Evolutionary conservation across 2,329 filamentous ascomycete genomes (phyloP).

Genomic region (Penicillium brasilianum): DNA sequence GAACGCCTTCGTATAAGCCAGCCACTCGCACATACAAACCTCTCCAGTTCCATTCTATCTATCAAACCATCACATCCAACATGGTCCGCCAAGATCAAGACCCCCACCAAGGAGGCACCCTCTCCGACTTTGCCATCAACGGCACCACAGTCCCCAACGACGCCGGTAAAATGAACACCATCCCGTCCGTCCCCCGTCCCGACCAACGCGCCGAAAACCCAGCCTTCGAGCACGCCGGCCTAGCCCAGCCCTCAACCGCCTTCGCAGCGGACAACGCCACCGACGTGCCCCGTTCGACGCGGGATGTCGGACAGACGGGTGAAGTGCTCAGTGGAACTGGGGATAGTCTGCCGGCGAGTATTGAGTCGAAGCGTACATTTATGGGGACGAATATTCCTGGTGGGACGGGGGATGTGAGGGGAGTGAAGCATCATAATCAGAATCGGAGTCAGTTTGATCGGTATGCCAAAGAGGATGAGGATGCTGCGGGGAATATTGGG

Average conservation of each 20-base stretch:
- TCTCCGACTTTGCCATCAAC: slow-evolving; percentile 46
- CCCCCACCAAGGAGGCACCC: slow-evolving; percentile 43
- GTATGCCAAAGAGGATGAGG: slow-evolving; percentile 44
- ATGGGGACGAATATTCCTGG: slow-evolving; percentile 40
- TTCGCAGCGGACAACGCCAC: slow-evolving; percentile 55
- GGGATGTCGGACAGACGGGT: slow-evolving; percentile 42
- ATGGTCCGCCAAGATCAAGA: slow-evolving; percentile 29
- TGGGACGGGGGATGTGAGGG: slow-evolving; percentile 45
- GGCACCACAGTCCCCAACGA: slow-evolving; percentile 53
- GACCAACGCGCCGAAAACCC: slow-evolving; percentile 48
- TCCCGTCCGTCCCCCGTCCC: slow-evolving; percentile 56
- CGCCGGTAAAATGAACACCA: slow-evolving; percentile 50
- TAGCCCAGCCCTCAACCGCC: slow-evolving; percentile 44
- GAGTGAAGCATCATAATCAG: slow-evolving; percentile 46
- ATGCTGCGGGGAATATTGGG: slow-evolving; percentile 36
- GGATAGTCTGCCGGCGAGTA: slow-evolving; percentile 43
- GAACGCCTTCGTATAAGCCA: slow-evolving; percentile 69
- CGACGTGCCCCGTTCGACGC: slow-evolving; percentile 50
- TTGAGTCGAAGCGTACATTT: slow-evolving; percentile 44
- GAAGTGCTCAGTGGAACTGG: slow-evolving; percentile 51
- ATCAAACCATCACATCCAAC: slow-evolving; percentile 77
- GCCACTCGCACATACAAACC: not conserved
- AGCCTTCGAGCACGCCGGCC: slow-evolving; percentile 41
- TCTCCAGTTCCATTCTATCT: slow-evolving; percentile 48
- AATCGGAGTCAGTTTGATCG: slow-evolving; percentile 46